These are phyloP conservation scores for Apiospora aurea DNA, from an alignment of 2,329 filamentous ascomycete species.

Conservation along the genomic window DNA sequence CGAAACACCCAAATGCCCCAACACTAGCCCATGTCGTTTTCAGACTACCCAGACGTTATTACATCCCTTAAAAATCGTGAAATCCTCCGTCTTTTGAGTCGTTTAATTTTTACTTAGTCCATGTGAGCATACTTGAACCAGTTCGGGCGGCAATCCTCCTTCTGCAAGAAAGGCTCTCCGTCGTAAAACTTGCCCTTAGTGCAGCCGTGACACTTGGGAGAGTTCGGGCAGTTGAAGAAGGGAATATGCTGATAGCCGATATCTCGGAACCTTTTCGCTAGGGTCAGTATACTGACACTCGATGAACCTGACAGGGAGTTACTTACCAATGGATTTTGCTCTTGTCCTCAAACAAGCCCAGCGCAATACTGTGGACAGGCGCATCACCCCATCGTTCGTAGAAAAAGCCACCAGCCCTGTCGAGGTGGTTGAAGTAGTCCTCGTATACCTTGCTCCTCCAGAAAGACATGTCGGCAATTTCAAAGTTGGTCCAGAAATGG, in stretches of 20 bases:
- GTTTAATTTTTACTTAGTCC: conserved; percentile 41
- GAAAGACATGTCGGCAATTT: conserved; percentile 92
- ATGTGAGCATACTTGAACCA: conserved; percentile 97
- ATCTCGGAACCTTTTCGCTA: conserved; percentile 83
- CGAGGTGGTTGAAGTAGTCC: conserved; percentile 95
- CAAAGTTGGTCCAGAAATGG: conserved; percentile 99
- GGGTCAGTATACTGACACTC: background rate
- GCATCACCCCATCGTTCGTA: conserved; percentile 99
- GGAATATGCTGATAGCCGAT: conserved; percentile 99
- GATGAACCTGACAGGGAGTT: background rate
- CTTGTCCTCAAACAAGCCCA: conserved; percentile 91
- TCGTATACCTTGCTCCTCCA: conserved; percentile 91
- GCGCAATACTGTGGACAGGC: conserved; percentile 91
- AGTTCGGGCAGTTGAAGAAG: conserved; percentile 99
- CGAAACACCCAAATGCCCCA: conserved; percentile 27
- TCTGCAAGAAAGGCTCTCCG: conserved; percentile 82
- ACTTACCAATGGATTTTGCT: conserved; percentile 90
- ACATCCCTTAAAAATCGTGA: conserved; percentile 34
- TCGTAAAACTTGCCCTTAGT: conserved; percentile 88
- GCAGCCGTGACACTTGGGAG: conserved; percentile 89
- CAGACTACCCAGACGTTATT: conserved; percentile 36
- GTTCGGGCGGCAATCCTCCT: conserved; percentile 92
- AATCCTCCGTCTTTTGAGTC: conserved; percentile 28
- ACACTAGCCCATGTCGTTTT: conserved; percentile 28
- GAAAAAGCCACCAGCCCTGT: conserved; percentile 94